A percentile compares a stretch with the other conserved stretches of the same genome.
These are phyloP conservation scores for Amaranthus tricolor DNA, from an alignment of 179 eudicot species.

Conservation along the genomic window DNA sequence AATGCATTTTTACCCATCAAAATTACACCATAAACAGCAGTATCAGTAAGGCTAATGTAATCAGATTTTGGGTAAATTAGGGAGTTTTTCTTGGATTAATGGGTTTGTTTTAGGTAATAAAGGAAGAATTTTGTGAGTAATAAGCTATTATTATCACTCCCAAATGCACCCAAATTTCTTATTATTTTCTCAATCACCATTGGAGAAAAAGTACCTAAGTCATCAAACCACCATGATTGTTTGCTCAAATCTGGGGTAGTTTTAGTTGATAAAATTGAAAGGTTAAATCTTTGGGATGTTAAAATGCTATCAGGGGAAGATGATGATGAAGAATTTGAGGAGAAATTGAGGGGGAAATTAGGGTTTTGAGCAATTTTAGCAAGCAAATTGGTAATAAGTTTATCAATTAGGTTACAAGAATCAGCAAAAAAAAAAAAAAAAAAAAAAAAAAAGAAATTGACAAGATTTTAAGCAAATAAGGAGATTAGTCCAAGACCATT, in stretches of 20 bases:
- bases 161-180: conserved; percentile 51
- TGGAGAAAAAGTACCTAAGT: conserved; percentile 55
- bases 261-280: conserved; percentile 12
- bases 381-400: conserved; percentile 49
- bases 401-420: conserved; percentile 48
- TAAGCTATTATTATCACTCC: conserved; percentile 58
- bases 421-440: conserved; percentile 46
- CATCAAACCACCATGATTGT: conserved; percentile 79
- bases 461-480: conserved; percentile 44
- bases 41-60: conserved; percentile 53
- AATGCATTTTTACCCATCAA: conserved; percentile 51
- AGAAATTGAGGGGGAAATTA: conserved; percentile 35
- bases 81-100: conserved; percentile 9
- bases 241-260: conserved; percentile 25
- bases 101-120: conserved; percentile 58
- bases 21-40: conserved; percentile 67
- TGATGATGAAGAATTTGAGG: conserved; percentile 51
- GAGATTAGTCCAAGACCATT: conserved; percentile 67
- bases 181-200: conserved; percentile 50
- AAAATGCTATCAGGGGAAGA: conserved; percentile 27
- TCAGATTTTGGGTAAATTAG: conserved; percentile 28
- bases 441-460: conserved; percentile 32
- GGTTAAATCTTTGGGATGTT: neutral
- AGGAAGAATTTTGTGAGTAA: conserved; percentile 69
- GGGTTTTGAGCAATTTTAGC: conserved; percentile 69